These are phyloP conservation scores for Grosmannia huntii DNA, from an alignment of 2,329 filamentous ascomycete genomes.

Conservation along the genomic window DNA sequence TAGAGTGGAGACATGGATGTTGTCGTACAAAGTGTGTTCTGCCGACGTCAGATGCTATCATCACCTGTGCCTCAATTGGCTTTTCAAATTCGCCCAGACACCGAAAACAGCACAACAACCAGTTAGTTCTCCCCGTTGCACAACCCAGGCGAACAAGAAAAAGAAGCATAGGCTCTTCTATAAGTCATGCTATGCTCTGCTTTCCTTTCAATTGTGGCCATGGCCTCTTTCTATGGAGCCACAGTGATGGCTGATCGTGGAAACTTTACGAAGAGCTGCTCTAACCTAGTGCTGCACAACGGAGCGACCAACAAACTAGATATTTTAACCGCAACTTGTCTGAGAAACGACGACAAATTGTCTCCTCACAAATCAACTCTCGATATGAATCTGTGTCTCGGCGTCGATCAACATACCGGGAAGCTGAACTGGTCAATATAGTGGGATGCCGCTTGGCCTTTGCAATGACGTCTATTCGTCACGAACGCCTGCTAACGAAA, in stretches of 20 bases:
- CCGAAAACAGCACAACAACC: neutral
- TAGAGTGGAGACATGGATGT: too few relatives aligned
- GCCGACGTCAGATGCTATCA: neutral
- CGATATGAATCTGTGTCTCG: conserved; percentile 13
- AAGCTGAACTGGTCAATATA: conserved; percentile 9
- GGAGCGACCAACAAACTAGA: neutral
- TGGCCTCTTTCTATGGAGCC: neutral
- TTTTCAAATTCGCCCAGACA: too few relatives aligned
- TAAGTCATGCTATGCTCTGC: neutral
- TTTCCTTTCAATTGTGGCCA: neutral
- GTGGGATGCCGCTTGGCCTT: neutral
- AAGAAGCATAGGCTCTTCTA: neutral
- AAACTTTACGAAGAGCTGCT: neutral
- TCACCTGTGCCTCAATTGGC: too few relatives aligned
- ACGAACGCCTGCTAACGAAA: neutral
- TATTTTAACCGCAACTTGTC: conserved; percentile 5
- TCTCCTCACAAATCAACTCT: conserved; percentile 2
- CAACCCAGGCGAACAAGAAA: neutral
- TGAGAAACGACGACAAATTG: neutral
- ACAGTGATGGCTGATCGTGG: neutral
- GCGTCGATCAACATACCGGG: conserved; percentile 7
- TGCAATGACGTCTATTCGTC: neutral
- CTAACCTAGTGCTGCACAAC: neutral
- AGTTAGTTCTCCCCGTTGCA: neutral
- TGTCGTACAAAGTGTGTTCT: neutral